Base-by-base conservation (phyloP, 495 filamentous ascomycete genomes). In the Astrothelium subdiscretum region DNA sequence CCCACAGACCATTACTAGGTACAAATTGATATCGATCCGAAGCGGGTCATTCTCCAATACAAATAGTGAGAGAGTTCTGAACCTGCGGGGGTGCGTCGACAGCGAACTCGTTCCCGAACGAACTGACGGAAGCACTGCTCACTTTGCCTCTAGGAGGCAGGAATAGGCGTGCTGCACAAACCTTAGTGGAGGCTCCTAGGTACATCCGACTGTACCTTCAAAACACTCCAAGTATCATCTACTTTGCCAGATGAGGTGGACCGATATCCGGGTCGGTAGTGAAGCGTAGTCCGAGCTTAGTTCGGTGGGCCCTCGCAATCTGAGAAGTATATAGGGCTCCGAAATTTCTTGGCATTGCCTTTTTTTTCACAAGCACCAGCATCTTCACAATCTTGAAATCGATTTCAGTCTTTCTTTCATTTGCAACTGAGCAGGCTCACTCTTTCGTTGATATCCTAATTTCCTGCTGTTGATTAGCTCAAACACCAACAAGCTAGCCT, bases 161-260 rank as follows among this genome's bases (percentile, higher is more conserved):
- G n/a, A n/a, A n/a, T n/a, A n/a, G n/a, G n/a, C n/a, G n/a, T n/a
- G n/a, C n/a, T n/a, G n/a, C n/a, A n/a, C n/a, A n/a, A n/a, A n/a
- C n/a, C n/a, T n/a, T n/a, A n/a, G n/a, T n/a, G n/a, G n/a, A n/a
- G n/a, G n/a, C 24, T 11, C 48, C 8, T 2, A 12, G 48, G 48
- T 20, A 54, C 3, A 54, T 20, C 15, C 24, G 24, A 15, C 24
- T 20, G 15, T 54, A 20, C 48, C n/a, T n/a, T n/a, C n/a, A n/a
- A n/a, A 54, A 54, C 48, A 24, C 48, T 54, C 29, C 48, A 54
- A 54, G 48, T 54, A 54, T 54, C 48, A 54, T 29, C 48, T 29
- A 20, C 0, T 24, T 54, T 3, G 22, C 48, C 24, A 29, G 48
- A 1, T 54, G 48, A 48, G 1, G 11, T 22, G 12, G 43, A 48